These are phyloP conservation scores for Wickerhamiella kurtzmanii DNA, from an alignment of 805 yeast genomes.

Conservation along the genomic window DNA sequence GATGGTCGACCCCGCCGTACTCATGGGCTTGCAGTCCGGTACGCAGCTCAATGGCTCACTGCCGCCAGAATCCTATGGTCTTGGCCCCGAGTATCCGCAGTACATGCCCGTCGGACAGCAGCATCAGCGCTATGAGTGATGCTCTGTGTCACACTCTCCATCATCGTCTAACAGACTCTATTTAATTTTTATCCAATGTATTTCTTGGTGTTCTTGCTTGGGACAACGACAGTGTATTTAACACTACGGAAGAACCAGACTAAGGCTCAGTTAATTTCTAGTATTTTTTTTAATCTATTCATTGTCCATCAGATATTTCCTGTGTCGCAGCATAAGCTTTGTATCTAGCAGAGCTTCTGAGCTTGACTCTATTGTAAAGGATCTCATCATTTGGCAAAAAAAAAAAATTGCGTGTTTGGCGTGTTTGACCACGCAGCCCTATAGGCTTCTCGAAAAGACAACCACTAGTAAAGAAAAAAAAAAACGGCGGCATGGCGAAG, in stretches of 20 bases:
- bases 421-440: constrained; percentile 21
- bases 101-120: constrained; percentile 10
- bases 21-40: constrained; percentile 4
- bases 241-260: no score
- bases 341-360: constrained; percentile 17
- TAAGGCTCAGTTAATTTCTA: no score
- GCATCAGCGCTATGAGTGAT: constrained; percentile 6
- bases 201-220: neutral
- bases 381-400: constrained; percentile 18
- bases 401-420: constrained; percentile 17
- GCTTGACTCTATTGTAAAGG: constrained; percentile 24
- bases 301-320: constrained; percentile 15
- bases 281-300: no score
- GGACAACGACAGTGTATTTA: no score
- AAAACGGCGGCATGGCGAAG: constrained; percentile 12
- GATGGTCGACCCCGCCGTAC: constrained; percentile 3
- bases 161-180: neutral
- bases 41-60: constrained; percentile 12
- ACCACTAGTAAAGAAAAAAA: constrained; percentile 3
- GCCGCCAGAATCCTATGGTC: constrained; percentile 8
- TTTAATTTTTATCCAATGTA: neutral
- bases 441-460: constrained; percentile 1
- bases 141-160: neutral
- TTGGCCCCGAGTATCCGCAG: constrained; percentile 9
- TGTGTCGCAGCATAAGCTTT: constrained; percentile 13